A percentile compares a stretch with the other conserved stretches of the same genome.
phyloP scores from a whole-genome alignment of 805 yeast genomes.

The Sugiyamaella lignohabitans region DNA sequence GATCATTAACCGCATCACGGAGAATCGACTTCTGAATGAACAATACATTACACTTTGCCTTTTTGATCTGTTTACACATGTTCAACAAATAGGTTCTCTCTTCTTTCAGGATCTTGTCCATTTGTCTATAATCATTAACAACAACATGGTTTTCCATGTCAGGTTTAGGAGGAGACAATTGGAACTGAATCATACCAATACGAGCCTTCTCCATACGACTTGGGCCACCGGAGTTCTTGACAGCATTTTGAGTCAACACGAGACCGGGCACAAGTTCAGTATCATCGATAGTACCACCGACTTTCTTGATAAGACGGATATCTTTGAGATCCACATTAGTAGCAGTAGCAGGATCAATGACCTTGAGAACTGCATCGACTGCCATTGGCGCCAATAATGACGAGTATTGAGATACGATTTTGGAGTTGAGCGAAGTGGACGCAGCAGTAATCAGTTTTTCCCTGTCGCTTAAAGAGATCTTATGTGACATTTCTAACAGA shows the following conservation, averaged over 20 bases:
- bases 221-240: conserved; percentile 93
- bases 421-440: conserved; percentile 85
- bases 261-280: conserved; percentile 86
- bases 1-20: conserved; percentile 90
- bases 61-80: conserved; percentile 92
- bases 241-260: conserved; percentile 82
- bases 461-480: conserved; percentile 71
- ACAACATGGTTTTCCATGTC: conserved; percentile 97
- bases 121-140: conserved; percentile 95
- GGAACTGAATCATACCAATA: conserved; percentile 87
- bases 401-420: conserved; percentile 91
- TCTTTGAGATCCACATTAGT: conserved; percentile 78
- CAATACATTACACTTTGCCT: conserved; percentile 90
- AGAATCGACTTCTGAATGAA: conserved; percentile 88
- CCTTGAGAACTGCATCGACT: conserved; percentile 85
- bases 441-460: conserved; percentile 88
- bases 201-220: conserved; percentile 88
- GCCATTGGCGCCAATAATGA: conserved; percentile 84
- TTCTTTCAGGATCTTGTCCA: conserved; percentile 97
- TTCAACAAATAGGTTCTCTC: conserved; percentile 93
- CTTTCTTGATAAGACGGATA: conserved; percentile 83
- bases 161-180: conserved; percentile 93
- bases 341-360: conserved; percentile 54
- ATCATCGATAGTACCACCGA: conserved; percentile 97
- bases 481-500: conserved; percentile 74